Evolutionary conservation across 208 protist genomes (phyloP).

Genomic region (Leishmania guyanensis): DNA sequence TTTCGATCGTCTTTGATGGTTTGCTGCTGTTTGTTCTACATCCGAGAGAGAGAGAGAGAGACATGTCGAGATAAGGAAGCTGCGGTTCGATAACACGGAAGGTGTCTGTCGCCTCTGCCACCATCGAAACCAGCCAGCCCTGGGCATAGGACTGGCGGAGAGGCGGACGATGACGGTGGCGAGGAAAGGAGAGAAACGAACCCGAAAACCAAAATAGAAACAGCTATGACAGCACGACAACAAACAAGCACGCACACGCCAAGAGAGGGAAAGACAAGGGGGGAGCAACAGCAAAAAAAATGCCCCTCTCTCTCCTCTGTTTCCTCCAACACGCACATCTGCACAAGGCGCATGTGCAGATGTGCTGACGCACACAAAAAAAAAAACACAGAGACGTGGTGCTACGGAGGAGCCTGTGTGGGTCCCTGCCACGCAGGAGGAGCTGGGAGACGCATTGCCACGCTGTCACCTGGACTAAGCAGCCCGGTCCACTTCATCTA

Average conservation of each 20-base stretch:
- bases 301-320: background rate
- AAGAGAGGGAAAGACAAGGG: background rate
- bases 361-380: background rate
- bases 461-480: background rate
- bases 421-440: background rate
- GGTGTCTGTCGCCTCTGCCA: background rate
- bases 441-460: background rate
- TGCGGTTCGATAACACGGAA: background rate
- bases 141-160: background rate
- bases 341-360: background rate
- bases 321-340: background rate
- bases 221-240: background rate
- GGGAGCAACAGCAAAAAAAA: background rate
- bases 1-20: background rate
- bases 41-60: background rate
- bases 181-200: background rate
- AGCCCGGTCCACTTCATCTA: constrained; percentile 28
- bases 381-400: background rate
- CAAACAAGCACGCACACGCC: background rate
- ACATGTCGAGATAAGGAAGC: background rate
- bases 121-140: background rate
- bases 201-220: background rate
- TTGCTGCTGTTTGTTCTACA: background rate
- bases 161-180: background rate
- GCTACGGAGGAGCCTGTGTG: background rate